Conservation (phyloP, 2,329 filamentous ascomycete species). For the Malbranchea zuffiana region DNA sequence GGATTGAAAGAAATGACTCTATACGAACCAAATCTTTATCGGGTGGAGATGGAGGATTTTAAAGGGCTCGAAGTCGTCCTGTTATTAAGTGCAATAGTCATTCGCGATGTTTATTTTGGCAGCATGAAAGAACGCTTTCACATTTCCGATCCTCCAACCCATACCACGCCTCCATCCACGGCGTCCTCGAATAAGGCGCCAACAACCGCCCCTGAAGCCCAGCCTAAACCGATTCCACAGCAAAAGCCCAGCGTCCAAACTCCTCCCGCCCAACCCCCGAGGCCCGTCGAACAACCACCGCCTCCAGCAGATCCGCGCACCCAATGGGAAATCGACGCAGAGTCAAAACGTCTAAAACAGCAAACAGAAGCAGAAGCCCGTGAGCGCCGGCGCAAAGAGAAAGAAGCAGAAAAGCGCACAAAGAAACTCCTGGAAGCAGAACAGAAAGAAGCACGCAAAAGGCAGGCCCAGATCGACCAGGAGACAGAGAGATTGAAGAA, state of each 20-base stretch:
- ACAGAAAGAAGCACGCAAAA: slow-evolving; percentile 41
- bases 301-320: slow-evolving; percentile 39
- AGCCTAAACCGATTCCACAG: background rate
- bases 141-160: slow-evolving; percentile 39
- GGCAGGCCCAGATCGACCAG: slow-evolving; percentile 52
- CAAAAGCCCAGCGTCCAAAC: background rate
- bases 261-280: background rate
- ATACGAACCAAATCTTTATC: slow-evolving; percentile 83
- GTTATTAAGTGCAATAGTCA: slow-evolving; percentile 48
- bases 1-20: slow-evolving; percentile 67
- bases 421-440: slow-evolving; percentile 44
- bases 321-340: slow-evolving; percentile 43
- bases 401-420: slow-evolving; percentile 43
- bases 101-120: slow-evolving; percentile 52
- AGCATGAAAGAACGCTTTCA: slow-evolving; percentile 70
- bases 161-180: slow-evolving; percentile 6
- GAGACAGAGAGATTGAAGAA: slow-evolving; percentile 64
- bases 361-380: slow-evolving; percentile 35
- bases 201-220: slow-evolving; percentile 2
- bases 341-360: slow-evolving; percentile 36
- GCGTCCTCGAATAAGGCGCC: background rate
- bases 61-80: slow-evolving; percentile 85
- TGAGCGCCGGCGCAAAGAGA: slow-evolving; percentile 37
- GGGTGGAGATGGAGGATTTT: slow-evolving; percentile 85
- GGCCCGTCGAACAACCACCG: slow-evolving; percentile 9